phyloP scores from a whole-genome alignment of 108 stramenopile species.

The Aurantiochytrium sp. region DNA sequence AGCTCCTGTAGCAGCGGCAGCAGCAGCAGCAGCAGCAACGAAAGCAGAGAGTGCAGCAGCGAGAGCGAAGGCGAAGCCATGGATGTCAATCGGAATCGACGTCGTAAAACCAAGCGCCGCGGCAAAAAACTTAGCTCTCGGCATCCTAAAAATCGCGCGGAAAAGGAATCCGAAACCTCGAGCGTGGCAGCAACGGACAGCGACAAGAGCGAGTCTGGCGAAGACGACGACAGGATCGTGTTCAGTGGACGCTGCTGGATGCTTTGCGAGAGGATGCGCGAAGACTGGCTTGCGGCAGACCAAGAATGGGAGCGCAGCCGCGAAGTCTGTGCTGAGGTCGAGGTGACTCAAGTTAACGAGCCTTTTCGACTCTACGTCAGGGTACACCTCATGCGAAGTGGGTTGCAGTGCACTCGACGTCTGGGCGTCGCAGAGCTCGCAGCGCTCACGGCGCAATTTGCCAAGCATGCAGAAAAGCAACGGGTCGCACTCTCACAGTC shows the following conservation, averaged over 20 bases:
- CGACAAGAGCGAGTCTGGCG: neutral
- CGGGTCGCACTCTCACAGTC: neutral
- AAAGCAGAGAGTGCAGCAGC: too few species aligned
- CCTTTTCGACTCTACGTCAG: neutral
- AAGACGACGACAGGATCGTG: neutral
- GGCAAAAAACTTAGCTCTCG: too few species aligned
- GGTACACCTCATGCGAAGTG: neutral
- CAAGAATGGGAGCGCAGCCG: neutral
- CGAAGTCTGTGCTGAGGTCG: neutral
- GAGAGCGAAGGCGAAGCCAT: too few species aligned
- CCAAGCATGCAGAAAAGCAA: neutral
- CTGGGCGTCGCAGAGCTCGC: neutral
- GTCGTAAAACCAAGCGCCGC: too few species aligned
- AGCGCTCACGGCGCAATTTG: neutral
- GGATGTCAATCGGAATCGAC: too few species aligned
- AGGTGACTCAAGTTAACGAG: neutral
- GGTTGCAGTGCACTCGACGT: neutral
- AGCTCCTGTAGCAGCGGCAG: too few species aligned
- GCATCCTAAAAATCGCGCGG: too few species aligned
- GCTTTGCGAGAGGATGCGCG: neutral
- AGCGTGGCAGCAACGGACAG: too few species aligned
- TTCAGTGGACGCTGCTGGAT: slow-evolving; percentile 5
- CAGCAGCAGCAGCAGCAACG: too few species aligned
- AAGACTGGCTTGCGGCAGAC: neutral
- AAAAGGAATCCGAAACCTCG: too few species aligned